These are phyloP conservation scores for Helotiales sp. DNA, from an alignment of 2,329 filamentous ascomycete species.

Conservation along the genomic window DNA sequence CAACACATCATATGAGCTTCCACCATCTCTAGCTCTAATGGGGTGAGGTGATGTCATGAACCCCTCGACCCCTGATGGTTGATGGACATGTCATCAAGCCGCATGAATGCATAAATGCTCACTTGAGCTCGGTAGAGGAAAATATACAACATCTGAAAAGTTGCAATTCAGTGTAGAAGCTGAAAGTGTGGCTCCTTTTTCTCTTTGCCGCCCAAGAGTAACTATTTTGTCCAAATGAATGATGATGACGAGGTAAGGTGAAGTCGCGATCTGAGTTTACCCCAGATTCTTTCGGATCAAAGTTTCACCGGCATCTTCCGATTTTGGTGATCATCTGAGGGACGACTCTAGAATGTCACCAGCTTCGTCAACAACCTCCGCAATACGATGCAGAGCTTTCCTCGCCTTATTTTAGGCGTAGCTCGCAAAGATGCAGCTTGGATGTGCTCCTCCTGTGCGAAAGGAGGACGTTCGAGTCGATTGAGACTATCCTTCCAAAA, in stretches of 20 bases:
- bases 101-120: neutral
- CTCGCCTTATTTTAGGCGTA: constrained; percentile 25
- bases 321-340: constrained; percentile 15
- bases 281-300: constrained; percentile 13
- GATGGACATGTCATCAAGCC: constrained; percentile 14
- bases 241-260: neutral
- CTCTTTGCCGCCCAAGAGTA: too few species aligned
- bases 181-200: too few species aligned
- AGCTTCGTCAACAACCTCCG: neutral
- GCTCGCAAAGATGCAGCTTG: constrained; percentile 29
- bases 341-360: neutral
- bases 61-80: neutral
- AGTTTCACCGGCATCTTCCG: constrained; percentile 15
- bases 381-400: constrained; percentile 25
- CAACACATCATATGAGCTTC: neutral
- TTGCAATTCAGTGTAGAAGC: too few species aligned
- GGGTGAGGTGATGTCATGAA: constrained; percentile 24
- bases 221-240: too few species aligned
- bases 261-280: neutral
- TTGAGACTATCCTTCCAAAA: constrained; percentile 27
- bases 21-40: neutral
- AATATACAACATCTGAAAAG: too few species aligned
- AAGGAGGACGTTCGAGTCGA: constrained; percentile 12
- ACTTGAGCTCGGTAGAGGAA: neutral
- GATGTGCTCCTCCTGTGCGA: constrained; percentile 33